Base-by-base conservation (phyloP, 768 basidiomycete genomes). In the Termitomyces sp. region DNA sequence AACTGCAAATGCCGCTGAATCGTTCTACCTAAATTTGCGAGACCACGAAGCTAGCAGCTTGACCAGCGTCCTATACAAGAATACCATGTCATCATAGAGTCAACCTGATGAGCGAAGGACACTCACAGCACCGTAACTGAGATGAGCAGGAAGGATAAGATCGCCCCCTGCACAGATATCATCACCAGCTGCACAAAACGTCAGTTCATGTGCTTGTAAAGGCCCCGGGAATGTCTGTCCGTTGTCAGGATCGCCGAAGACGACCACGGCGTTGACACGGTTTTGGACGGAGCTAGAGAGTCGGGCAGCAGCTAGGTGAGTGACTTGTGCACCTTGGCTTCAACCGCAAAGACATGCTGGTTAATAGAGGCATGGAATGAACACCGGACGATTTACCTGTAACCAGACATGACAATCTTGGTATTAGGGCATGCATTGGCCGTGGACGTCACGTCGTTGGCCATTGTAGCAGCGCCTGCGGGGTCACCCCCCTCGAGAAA, bases 401-500 rank as follows among this genome's bases (percentile, higher is more conserved):
- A 74, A 10, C 71, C 71, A 39, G 71, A 69, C 41, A 72, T 68
- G 46, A 74, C 69, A 14, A 74, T 71, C 47, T 65, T 66, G 8
- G 71, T 72, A 51, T 67, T 56, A 3, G 71, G 70, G 56, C 72
- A 74, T 2, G 70, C 60, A 26, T 47, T 68, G 2, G 70, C 69
- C 22, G 56, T 61, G 1, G 65, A 57, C n/a, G 58, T 65, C 13
- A 72, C 69, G 39, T 70, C 65, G 31, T 59, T 61, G 2, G 71
- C 73, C 74, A 75, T 75, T 20, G 69, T 74, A 20, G 61, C 58
- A 0, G 72, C 69, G 18, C 73, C 75, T 4, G 61, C 59, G 0
- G 62, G 67, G 55, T 74, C 71, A 26, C 76, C 76, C 1, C 76
- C 74, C 31, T 66, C 69, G 27, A 75, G 57, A 64, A 74, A 77